Evolutionary conservation across 2,329 filamentous ascomycete species (phyloP).

Genomic region (Colletotrichum karsti): DNA sequence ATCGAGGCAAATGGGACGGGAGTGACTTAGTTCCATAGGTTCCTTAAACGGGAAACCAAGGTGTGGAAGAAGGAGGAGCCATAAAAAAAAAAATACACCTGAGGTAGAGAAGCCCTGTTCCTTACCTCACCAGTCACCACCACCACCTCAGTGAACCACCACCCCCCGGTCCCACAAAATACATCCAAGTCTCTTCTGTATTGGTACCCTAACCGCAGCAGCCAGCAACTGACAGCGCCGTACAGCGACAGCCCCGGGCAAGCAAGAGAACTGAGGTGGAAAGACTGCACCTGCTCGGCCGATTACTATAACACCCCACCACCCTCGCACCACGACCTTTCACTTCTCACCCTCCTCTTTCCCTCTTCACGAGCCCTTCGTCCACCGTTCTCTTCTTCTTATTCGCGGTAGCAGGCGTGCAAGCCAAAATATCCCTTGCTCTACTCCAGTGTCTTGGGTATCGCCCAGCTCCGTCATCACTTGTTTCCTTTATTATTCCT

Average conservation of each 20-base stretch:
- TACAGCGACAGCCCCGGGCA: slow-evolving; percentile 6
- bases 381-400: slow-evolving; percentile 66
- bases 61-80: neutral
- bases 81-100: neutral
- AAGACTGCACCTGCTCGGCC: slow-evolving; percentile 17
- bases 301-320: slow-evolving; percentile 57
- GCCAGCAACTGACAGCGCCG: slow-evolving; percentile 5
- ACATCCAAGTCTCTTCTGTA: neutral
- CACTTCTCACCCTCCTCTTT: slow-evolving; percentile 54
- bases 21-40: neutral
- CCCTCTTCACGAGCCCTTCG: slow-evolving; percentile 65
- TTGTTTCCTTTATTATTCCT: slow-evolving; percentile 52
- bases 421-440: slow-evolving; percentile 60
- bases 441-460: slow-evolving; percentile 50
- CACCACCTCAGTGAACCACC: no score
- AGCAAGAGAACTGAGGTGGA: neutral
- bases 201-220: slow-evolving; percentile 18
- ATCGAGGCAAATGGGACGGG: neutral
- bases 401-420: slow-evolving; percentile 68
- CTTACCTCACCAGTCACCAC: neutral
- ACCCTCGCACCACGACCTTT: slow-evolving; percentile 52
- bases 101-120: neutral
- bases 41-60: neutral
- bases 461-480: slow-evolving; percentile 59
- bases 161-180: neutral